Percentiles rank a stretch among this genome's conserved stretches.
Evolutionary conservation across 768 basidiomycete genomes (phyloP).

Genomic region (Tulasnella sp.): DNA sequence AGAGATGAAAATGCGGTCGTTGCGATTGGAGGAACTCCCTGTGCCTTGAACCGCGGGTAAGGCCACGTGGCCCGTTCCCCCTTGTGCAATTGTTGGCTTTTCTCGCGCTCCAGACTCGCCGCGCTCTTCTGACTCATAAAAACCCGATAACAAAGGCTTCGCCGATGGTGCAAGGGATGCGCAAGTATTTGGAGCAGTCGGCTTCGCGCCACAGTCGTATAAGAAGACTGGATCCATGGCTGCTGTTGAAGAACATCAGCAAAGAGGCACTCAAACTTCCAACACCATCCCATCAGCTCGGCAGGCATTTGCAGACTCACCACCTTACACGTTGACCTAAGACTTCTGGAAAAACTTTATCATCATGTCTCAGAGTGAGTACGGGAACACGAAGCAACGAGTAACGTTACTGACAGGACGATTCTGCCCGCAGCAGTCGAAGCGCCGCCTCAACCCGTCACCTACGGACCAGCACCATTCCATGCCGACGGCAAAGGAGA

Average conservation of each 20-base stretch:
- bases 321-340: neutral
- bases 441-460: neutral
- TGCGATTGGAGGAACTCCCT: neutral
- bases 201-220: neutral
- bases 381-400: neutral
- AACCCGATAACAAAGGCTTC: neutral
- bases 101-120: neutral
- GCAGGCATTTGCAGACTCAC: neutral
- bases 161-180: neutral
- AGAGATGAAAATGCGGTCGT: neutral
- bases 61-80: neutral
- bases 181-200: neutral
- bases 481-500: slow-evolving; percentile 28
- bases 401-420: neutral
- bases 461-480: slow-evolving; percentile 1
- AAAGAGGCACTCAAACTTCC: too few relatives aligned
- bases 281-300: neutral
- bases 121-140: neutral
- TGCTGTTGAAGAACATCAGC: neutral
- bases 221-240: neutral
- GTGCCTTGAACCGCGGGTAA: neutral
- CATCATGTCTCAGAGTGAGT: neutral
- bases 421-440: neutral
- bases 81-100: neutral
- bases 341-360: neutral